Evolutionary conservation across 495 filamentous ascomycete genomes (phyloP).

Genomic region (Penicillium salamii): DNA sequence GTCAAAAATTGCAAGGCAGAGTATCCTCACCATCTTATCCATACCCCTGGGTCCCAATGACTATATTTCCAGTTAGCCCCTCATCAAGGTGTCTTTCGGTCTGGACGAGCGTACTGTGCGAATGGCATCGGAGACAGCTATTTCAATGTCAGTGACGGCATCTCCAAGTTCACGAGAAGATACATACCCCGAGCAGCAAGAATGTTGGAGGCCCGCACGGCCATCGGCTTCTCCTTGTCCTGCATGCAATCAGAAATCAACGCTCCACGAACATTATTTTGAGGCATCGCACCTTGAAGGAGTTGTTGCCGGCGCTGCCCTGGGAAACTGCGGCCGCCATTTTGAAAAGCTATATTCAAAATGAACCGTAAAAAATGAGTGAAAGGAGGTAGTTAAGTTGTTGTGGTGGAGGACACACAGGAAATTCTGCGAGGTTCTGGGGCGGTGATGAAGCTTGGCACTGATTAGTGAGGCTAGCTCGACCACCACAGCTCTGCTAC

Average conservation of each 20-base stretch:
- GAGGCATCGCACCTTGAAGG: constrained; percentile 68
- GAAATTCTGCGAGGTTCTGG: constrained; percentile 59
- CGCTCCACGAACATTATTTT: constrained; percentile 31
- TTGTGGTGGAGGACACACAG: constrained; percentile 33
- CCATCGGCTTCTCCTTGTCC: constrained; percentile 99
- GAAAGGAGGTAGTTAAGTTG: constrained; percentile 23
- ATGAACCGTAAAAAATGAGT: constrained; percentile 25
- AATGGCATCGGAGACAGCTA: constrained; percentile 95
- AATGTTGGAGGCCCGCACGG: constrained; percentile 92
- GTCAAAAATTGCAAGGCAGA: not conserved
- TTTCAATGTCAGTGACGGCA: constrained; percentile 14
- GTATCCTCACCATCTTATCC: constrained; percentile 83
- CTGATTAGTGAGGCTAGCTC: constrained; percentile 43
- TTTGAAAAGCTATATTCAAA: constrained; percentile 37
- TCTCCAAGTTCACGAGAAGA: not conserved
- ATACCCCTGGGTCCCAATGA: constrained; percentile 75
- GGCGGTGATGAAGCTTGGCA: constrained; percentile 48
- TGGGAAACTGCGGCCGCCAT: constrained; percentile 66
- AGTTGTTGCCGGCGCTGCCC: constrained; percentile 59
- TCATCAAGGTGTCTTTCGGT: constrained; percentile 28
- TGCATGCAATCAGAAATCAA: constrained; percentile 51
- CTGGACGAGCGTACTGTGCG: constrained; percentile 59
- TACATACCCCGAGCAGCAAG: constrained; percentile 86
- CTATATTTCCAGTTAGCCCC: constrained; percentile 46
- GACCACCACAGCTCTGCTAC: constrained; percentile 30